Conservation (phyloP, 495 filamentous ascomycete species). For the Neurospora tetrasperma region DNA sequence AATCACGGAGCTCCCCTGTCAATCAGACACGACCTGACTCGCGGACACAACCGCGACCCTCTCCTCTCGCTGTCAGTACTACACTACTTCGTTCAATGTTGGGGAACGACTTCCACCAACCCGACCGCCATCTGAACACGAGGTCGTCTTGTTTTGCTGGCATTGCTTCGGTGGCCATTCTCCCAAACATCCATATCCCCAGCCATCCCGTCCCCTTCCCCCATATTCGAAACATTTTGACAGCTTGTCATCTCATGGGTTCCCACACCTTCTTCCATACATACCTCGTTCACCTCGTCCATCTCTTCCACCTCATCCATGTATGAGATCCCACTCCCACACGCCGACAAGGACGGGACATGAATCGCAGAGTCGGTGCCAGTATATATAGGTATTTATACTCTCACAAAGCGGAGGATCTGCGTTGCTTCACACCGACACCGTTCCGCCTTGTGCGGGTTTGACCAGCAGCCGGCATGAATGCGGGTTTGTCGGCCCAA, state of each 20-base stretch:
- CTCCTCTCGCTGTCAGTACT: too few relatives aligned
- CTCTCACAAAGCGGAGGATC: not conserved
- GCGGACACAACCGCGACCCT: not conserved
- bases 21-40: not conserved
- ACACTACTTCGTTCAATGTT: not conserved
- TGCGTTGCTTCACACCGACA: not conserved
- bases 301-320: not conserved
- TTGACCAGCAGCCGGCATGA: not conserved
- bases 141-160: not conserved
- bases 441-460: not conserved
- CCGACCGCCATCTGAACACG: not conserved
- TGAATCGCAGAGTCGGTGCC: not conserved
- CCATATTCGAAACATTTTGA: not conserved
- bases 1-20: not conserved
- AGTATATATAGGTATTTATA: not conserved
- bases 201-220: not conserved
- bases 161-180: not conserved
- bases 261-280: not conserved
- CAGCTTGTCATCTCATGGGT: not conserved
- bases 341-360: not conserved
- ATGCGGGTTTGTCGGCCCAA: not conserved
- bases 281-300: not conserved
- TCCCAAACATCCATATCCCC: not conserved
- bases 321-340: not conserved
- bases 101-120: not conserved